Conservation (phyloP, 1,139 yeast species). For the Geotrichum histeridarum region DNA sequence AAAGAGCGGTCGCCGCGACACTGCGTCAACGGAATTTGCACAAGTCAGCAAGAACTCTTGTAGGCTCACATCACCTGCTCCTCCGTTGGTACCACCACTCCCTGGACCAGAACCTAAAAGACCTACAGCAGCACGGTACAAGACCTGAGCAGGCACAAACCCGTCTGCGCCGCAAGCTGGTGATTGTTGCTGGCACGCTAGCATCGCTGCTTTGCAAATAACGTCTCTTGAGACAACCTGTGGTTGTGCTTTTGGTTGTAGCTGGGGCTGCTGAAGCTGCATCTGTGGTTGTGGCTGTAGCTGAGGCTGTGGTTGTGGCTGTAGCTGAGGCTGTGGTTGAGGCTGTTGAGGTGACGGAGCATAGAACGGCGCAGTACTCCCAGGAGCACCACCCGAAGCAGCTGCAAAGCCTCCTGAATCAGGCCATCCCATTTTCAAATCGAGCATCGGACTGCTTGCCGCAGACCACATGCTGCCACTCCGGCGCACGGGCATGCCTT, state of each 20-base stretch:
- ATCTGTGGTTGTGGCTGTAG: background rate
- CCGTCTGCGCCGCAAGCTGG: background rate
- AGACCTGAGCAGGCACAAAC: background rate
- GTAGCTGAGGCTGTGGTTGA: background rate
- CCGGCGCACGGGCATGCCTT: slow-evolving; percentile 7
- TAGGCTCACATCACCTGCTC: background rate
- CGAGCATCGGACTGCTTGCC: background rate
- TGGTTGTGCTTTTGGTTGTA: background rate
- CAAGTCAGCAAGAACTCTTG: too few relatives aligned
- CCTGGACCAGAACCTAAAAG: background rate
- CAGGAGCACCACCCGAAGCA: too few relatives aligned
- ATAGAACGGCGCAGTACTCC: too few relatives aligned
- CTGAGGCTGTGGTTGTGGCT: background rate
- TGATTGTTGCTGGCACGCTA: background rate
- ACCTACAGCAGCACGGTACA: background rate
- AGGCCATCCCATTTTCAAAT: too few relatives aligned
- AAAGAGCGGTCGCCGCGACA: too few relatives aligned
- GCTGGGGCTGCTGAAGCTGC: background rate
- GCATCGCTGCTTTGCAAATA: background rate
- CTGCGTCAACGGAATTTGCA: too few relatives aligned
- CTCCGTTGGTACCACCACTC: background rate
- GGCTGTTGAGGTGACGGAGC: too few relatives aligned
- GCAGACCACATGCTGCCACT: slow-evolving; percentile 20
- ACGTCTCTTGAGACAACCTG: background rate
- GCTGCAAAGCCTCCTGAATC: too few relatives aligned